These are phyloP conservation scores for Rhodotorula sp. DNA, from an alignment of 1,284 basidiomycete genomes.

Conservation along the genomic window DNA sequence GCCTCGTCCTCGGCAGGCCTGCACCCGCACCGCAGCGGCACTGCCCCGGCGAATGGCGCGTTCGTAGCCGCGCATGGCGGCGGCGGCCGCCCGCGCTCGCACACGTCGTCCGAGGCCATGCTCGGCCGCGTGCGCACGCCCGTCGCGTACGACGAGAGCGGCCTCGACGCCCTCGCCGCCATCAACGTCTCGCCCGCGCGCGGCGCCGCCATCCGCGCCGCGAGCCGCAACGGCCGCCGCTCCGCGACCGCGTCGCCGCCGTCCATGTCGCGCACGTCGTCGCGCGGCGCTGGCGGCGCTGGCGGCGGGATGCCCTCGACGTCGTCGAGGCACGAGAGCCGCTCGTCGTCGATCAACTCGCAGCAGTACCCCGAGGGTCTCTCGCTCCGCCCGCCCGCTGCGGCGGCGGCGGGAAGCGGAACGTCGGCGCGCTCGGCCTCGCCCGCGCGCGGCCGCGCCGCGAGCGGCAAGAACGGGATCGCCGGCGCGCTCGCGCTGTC, in stretches of 20 bases:
- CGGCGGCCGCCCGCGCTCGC: slow-evolving; percentile 12
- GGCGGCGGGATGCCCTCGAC: no score
- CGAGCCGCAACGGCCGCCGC: not conserved
- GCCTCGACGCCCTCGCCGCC: slow-evolving; percentile 32
- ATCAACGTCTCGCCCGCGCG: slow-evolving; percentile 11
- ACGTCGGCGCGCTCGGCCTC: slow-evolving; percentile 3
- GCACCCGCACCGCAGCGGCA: not conserved
- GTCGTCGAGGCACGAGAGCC: slow-evolving; percentile 1
- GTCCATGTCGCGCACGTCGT: slow-evolving; percentile 1
- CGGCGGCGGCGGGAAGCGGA: not conserved
- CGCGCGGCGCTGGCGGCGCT: not conserved
- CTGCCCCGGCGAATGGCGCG: not conserved
- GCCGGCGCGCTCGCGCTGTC: slow-evolving; percentile 31
- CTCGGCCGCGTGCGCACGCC: not conserved
- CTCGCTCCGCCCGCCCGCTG: slow-evolving; percentile 3
- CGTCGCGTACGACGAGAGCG: slow-evolving; percentile 6
- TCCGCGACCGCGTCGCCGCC: not conserved
- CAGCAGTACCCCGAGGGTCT: slow-evolving; percentile 2
- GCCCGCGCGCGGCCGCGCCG: not conserved
- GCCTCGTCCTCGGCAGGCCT: not conserved
- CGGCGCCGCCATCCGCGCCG: not conserved
- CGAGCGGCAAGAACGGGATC: slow-evolving; percentile 14
- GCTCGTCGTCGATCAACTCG: slow-evolving; percentile 19
- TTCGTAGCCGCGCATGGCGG: not conserved
- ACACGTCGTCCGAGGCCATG: slow-evolving; percentile 18